Evolutionary conservation across 2,329 filamentous ascomycete genomes (phyloP).

Genomic region (Fusarium subtropicale): DNA sequence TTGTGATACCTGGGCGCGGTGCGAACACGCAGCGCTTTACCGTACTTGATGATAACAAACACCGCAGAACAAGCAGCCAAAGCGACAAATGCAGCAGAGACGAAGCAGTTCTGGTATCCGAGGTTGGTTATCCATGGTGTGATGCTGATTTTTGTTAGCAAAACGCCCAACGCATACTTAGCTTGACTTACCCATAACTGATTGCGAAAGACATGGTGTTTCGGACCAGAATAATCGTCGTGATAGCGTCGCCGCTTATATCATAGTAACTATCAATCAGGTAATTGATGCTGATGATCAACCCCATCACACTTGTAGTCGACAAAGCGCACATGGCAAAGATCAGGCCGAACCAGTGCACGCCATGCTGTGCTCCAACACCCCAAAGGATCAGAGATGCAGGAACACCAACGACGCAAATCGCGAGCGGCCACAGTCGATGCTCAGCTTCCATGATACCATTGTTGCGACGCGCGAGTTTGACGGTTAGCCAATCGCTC

Average conservation of each 20-base stretch:
- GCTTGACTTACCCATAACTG: conserved; percentile 45
- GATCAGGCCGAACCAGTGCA: conserved; percentile 58
- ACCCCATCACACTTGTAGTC: conserved; percentile 51
- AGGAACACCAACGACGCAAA: conserved; percentile 48
- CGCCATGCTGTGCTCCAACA: conserved; percentile 51
- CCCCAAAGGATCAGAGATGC: conserved; percentile 51
- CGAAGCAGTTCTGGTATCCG: conserved; percentile 58
- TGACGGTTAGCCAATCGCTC: conserved; percentile 55
- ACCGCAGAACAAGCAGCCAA: conserved; percentile 55
- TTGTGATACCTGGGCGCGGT: conserved; percentile 31
- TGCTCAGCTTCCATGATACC: conserved; percentile 58
- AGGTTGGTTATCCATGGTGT: conserved; percentile 58
- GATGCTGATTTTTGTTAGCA: conserved; percentile 51
- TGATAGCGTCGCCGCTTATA: conserved; percentile 55
- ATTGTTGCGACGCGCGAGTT: conserved; percentile 54
- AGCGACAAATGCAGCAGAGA: conserved; percentile 56
- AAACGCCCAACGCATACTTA: rapidly evolving
- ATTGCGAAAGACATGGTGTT: conserved; percentile 55
- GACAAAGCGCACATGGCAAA: conserved; percentile 55
- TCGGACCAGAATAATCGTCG: conserved; percentile 55
- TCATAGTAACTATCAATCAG: conserved; percentile 57
- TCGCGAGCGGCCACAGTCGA: conserved; percentile 55
- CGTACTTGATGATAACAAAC: conserved; percentile 61
- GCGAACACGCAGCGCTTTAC: conserved; percentile 48
- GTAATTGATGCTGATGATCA: conserved; percentile 55